A percentile compares a stretch with the other conserved stretches of the same genome.
These are phyloP conservation scores for Sutorius australiensis DNA, from an alignment of 768 basidiomycete species.

Conservation along the genomic window DNA sequence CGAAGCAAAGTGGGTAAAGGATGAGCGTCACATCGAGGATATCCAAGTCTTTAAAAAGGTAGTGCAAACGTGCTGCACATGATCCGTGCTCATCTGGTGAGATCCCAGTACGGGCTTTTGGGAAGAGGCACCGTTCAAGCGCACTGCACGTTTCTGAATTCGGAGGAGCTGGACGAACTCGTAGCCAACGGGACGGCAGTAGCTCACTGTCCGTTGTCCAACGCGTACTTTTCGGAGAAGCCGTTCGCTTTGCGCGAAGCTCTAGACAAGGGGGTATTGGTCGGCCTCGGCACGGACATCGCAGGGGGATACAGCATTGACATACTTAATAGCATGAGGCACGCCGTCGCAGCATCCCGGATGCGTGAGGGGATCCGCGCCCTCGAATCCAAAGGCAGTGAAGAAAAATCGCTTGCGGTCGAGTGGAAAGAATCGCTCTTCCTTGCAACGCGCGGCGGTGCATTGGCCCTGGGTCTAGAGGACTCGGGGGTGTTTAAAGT, in stretches of 20 bases:
- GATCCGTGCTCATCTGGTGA: constrained; percentile 6
- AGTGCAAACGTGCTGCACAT: constrained; percentile 4
- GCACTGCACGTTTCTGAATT: constrained; percentile 80
- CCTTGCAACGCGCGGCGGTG: constrained; percentile 79
- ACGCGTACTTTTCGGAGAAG: constrained; percentile 77
- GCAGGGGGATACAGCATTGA: constrained; percentile 83
- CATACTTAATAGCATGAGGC: constrained; percentile 77
- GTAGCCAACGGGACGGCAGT: constrained; percentile 52
- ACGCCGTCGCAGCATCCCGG: constrained; percentile 67
- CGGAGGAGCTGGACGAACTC: constrained; percentile 49
- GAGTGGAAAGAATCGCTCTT: constrained; percentile 82
- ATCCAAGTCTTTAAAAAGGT: constrained; percentile 74
- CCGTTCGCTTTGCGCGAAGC: constrained; percentile 72
- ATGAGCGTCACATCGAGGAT: constrained; percentile 59
- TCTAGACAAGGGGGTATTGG: constrained; percentile 53
- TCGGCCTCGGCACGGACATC: constrained; percentile 83
- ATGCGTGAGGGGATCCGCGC: constrained; percentile 57
- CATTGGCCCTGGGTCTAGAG: constrained; percentile 60
- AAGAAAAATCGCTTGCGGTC: constrained; percentile 41
- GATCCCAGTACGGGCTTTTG: constrained; percentile 52
- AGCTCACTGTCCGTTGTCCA: constrained; percentile 87
- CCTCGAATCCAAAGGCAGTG: constrained; percentile 10
- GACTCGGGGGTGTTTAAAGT: constrained; percentile 51
- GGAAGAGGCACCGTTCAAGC: constrained; percentile 72
- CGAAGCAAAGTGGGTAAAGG: constrained; percentile 68